These are phyloP conservation scores for Tulasnella sp. DNA, from an alignment of 768 basidiomycete species.

Conservation along the genomic window DNA sequence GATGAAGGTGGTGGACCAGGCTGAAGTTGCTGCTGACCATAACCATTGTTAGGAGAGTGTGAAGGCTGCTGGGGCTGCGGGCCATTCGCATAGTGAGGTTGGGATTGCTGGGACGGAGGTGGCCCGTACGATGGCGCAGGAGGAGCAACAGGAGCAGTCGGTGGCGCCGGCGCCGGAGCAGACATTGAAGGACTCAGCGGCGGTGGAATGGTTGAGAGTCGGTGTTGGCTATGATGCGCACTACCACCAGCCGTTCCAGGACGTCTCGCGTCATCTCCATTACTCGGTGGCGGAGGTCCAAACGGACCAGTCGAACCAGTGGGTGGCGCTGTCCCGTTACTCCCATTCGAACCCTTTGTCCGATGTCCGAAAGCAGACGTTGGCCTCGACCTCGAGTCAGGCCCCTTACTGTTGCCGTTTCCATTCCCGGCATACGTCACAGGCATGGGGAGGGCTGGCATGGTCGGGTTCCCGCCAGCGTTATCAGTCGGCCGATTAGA, in stretches of 20 bases:
- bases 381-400: background rate
- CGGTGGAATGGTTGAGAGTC: no score
- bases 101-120: background rate
- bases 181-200: no score
- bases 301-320: no score
- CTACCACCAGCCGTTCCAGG: no score
- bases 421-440: background rate
- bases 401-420: background rate
- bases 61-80: background rate
- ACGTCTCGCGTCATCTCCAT: no score
- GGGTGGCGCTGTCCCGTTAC: no score
- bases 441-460: background rate
- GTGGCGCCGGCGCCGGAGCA: background rate
- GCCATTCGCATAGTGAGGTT: background rate
- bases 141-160: background rate
- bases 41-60: background rate
- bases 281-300: no score
- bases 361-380: slow-evolving; percentile 7
- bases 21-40: background rate
- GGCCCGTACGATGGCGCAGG: background rate
- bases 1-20: background rate
- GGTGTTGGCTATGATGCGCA: no score
- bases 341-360: background rate
- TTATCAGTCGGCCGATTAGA: background rate
- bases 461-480: background rate